Evolutionary conservation across 2,329 filamentous ascomycete species (phyloP).

Genomic region (Phialemonium atrogriseum): DNA sequence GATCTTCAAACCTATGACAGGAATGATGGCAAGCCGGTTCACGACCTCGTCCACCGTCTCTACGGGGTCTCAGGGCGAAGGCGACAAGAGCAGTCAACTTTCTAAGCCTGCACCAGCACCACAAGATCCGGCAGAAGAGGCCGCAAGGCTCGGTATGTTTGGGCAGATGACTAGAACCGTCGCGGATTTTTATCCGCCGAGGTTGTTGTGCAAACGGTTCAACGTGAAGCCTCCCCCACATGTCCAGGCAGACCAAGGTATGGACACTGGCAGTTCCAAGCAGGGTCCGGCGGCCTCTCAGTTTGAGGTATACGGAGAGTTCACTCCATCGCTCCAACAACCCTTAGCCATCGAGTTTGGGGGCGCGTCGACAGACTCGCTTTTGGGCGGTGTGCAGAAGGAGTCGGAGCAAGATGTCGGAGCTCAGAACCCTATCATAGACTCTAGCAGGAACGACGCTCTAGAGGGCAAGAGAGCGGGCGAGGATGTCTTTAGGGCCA

Average conservation of each 20-base stretch:
- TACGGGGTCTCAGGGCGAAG: constrained; percentile 8
- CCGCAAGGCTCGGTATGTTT: constrained; percentile 87
- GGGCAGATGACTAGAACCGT: constrained; percentile 73
- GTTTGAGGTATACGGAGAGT: constrained; percentile 11
- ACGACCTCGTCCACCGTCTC: constrained; percentile 48
- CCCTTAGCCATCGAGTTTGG: constrained; percentile 8
- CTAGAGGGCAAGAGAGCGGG: constrained; percentile 66
- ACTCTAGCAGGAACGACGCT: constrained; percentile 71
- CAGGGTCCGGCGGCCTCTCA: constrained; percentile 10
- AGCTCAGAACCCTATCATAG: constrained; percentile 35
- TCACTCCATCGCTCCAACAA: constrained; percentile 6
- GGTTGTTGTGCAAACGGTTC: constrained; percentile 90
- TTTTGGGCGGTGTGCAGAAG: not conserved
- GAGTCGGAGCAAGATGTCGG: no score
- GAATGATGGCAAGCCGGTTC: constrained; percentile 88
- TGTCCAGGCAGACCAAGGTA: constrained; percentile 46
- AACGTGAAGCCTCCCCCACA: constrained; percentile 72
- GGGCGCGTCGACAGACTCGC: constrained; percentile 1
- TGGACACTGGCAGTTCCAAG: constrained; percentile 10
- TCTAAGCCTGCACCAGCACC: constrained; percentile 44
- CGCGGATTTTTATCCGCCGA: constrained; percentile 67
- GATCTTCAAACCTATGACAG: constrained; percentile 87
- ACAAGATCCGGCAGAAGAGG: constrained; percentile 73
- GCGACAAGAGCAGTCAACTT: constrained; percentile 26
- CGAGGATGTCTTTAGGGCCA: constrained; percentile 80